Percentiles rank a stretch among this genome's conserved stretches.
phyloP scores from a whole-genome alignment of 225 moss, liverwort and hornwort species.

The Climacium dendroides region DNA sequence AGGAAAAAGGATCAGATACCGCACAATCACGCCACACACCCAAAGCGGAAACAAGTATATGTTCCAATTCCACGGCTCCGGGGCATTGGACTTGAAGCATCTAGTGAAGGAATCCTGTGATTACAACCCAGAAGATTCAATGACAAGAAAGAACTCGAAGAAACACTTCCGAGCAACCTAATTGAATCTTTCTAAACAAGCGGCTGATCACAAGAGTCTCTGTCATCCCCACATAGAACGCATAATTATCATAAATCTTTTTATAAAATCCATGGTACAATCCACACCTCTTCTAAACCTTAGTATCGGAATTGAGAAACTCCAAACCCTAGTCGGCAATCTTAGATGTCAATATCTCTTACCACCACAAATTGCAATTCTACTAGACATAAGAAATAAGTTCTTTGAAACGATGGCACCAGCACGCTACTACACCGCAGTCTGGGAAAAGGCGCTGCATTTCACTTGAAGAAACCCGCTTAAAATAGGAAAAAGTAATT shows the following conservation, averaged over 20 bases:
- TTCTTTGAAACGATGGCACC: not conserved
- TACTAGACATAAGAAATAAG: not conserved
- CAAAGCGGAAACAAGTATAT: conserved; percentile 85
- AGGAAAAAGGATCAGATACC: conserved; percentile 81
- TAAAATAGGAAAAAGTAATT: not conserved
- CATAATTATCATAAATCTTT: not conserved
- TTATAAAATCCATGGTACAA: not conserved
- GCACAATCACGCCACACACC: conserved; percentile 61
- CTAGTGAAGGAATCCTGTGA: conserved; percentile 85
- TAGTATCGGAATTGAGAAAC: not conserved
- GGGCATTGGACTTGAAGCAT: conserved; percentile 90
- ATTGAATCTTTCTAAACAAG: not conserved
- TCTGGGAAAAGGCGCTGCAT: not conserved
- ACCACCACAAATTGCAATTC: not conserved
- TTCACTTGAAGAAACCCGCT: not conserved
- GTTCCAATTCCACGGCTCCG: conserved; percentile 99
- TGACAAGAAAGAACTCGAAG: not conserved
- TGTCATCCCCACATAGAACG: not conserved
- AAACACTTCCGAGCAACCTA: not conserved
- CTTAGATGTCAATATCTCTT: not conserved
- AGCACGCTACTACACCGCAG: not conserved
- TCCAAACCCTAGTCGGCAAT: not conserved
- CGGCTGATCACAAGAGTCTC: not conserved
- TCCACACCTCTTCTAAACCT: not conserved
- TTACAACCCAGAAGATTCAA: not conserved